phyloP scores from a whole-genome alignment of 768 basidiomycete species.

The Suillus spraguei region DNA sequence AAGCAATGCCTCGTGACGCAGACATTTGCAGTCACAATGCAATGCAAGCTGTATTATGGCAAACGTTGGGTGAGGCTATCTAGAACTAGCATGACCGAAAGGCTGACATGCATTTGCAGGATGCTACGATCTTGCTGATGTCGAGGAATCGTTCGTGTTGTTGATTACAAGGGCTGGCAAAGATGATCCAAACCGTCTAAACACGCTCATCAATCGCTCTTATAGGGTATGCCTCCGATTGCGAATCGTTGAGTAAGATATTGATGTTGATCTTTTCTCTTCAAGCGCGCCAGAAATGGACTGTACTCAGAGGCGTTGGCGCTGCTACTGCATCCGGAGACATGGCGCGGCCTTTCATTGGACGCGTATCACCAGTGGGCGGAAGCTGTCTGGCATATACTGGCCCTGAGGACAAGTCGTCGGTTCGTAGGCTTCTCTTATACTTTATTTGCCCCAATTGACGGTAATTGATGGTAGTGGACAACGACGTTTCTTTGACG shows the following conservation, averaged over 20 bases:
- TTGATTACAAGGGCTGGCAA: slow-evolving; percentile 62
- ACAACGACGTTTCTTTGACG: slow-evolving; percentile 65
- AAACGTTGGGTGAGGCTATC: slow-evolving; percentile 54
- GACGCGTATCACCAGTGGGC: slow-evolving; percentile 76
- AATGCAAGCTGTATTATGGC: slow-evolving; percentile 76
- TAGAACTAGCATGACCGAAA: background rate
- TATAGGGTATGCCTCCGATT: slow-evolving; percentile 51
- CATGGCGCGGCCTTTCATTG: slow-evolving; percentile 69
- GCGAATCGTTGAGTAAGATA: background rate
- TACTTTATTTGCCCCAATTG: slow-evolving; percentile 4
- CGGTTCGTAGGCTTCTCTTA: slow-evolving; percentile 46
- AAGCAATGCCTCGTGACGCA: slow-evolving; percentile 47
- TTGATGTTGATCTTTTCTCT: slow-evolving; percentile 13
- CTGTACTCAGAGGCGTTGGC: slow-evolving; percentile 61
- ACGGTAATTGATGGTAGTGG: slow-evolving; percentile 45
- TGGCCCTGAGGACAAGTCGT: slow-evolving; percentile 67
- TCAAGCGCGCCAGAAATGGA: slow-evolving; percentile 70
- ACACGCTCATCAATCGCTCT: slow-evolving; percentile 64
- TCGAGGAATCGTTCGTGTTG: slow-evolving; percentile 72
- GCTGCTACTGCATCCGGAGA: slow-evolving; percentile 63
- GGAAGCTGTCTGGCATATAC: slow-evolving; percentile 74
- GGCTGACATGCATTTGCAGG: slow-evolving; percentile 47
- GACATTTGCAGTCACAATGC: slow-evolving; percentile 77
- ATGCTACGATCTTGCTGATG: slow-evolving; percentile 59
- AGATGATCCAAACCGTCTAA: slow-evolving; percentile 63